Conservation (phyloP, 371 early-diverging fungal genomes). For the Zopfochytrium polystomum region DNA sequence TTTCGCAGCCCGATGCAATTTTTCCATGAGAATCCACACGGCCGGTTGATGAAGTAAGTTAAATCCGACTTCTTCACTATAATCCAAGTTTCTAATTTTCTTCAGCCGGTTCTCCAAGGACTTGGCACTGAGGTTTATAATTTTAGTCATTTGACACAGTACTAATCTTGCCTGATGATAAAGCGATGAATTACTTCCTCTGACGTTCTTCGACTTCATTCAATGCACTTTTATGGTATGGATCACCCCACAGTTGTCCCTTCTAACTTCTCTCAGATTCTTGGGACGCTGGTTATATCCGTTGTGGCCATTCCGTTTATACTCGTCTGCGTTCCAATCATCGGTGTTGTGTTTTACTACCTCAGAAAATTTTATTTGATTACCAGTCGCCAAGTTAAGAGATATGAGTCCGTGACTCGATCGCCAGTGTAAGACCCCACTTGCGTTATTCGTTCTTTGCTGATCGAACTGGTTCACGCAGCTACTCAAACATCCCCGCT, state of each 20-base stretch:
- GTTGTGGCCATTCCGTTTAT: slow-evolving; percentile 39
- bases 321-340: slow-evolving; percentile 36
- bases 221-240: slow-evolving; percentile 37
- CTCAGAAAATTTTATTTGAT: slow-evolving; percentile 37
- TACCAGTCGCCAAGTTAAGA: slow-evolving; percentile 44
- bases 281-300: slow-evolving; percentile 34
- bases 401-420: slow-evolving; percentile 47
- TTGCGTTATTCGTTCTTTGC: no score
- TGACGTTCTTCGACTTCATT: slow-evolving; percentile 45
- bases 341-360: slow-evolving; percentile 29
- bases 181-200: slow-evolving; percentile 49
- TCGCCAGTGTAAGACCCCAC: no score
- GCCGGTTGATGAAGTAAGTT: slow-evolving; percentile 47
- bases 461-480: no score
- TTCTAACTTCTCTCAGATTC: slow-evolving; percentile 8
- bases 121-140: slow-evolving; percentile 20
- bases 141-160: no score
- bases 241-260: neutral
- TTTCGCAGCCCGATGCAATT: slow-evolving; percentile 45
- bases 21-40: slow-evolving; percentile 45
- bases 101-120: slow-evolving; percentile 47
- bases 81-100: no score
- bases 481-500: slow-evolving; percentile 38
- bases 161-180: no score
- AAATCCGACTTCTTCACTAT: no score